Percentiles rank a stretch among this genome's conserved stretches.
Conservation (phyloP, 2,329 filamentous ascomycete species). For the Xenosphaeropsis pyriputrescens region DNA sequence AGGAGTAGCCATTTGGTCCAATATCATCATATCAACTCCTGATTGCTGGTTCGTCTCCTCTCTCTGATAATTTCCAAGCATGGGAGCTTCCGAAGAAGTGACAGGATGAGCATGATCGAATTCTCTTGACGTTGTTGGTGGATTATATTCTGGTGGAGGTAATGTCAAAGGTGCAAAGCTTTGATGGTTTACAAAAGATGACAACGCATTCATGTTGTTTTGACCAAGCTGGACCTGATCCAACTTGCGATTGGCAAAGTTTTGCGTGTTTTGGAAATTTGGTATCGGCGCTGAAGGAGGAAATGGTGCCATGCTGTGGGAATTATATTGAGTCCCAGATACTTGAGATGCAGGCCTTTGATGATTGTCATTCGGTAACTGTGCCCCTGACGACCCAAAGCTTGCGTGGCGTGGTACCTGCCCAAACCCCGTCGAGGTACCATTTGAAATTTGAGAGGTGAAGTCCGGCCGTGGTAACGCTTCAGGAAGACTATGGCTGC, state of each 20-base stretch:
- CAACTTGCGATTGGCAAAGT: neutral
- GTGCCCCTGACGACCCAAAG: conserved; percentile 15
- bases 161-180: conserved; percentile 49
- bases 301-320: conserved; percentile 27
- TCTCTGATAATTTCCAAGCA: conserved; percentile 15
- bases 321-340: conserved; percentile 33
- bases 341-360: conserved; percentile 31
- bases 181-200: conserved; percentile 40
- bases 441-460: no score
- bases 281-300: conserved; percentile 5
- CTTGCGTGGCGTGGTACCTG: conserved; percentile 10
- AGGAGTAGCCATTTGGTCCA: conserved; percentile 46
- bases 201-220: conserved; percentile 1
- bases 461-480: conserved; percentile 9
- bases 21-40: conserved; percentile 36
- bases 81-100: conserved; percentile 6
- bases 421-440: no score
- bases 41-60: conserved; percentile 15
- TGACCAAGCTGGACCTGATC: no score
- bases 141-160: conserved; percentile 40
- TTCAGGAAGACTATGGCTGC: conserved; percentile 12
- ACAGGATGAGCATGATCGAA: conserved; percentile 14
- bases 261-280: neutral
- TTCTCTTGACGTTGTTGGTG: conserved; percentile 12
- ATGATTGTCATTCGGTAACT: conserved; percentile 17